Base-by-base conservation (phyloP, 768 basidiomycete species). In the Lactarius hengduanensis region DNA sequence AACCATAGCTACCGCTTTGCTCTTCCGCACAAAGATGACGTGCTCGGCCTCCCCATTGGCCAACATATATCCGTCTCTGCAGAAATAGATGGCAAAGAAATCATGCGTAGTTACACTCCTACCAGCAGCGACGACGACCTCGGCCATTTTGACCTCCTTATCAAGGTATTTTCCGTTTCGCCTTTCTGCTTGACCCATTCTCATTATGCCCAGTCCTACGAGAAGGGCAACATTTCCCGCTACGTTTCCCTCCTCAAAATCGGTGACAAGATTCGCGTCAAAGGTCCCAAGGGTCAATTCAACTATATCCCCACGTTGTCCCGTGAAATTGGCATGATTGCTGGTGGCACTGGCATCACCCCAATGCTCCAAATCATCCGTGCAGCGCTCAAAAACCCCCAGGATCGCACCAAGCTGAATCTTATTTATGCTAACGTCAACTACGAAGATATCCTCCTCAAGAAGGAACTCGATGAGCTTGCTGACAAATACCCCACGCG, bases 341-440 rank as follows among this genome's bases (percentile, higher is more conserved):
- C 96, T 18, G 97, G 97, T 57, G 97, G 97, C 43, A 98, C 97
- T 2, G 97, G 97, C 63, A 96, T 99, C 77, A 96, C 97, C 0
- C 97, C 97, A 73, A 98, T 98, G 96, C 88, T 97, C 72, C 96
- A 99, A 76, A 92, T 99, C 81, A 90, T 98, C 78, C 90, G 91
- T 68, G 92, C 96, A n/a, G 86, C 89, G 15, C 84, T 98, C 75
- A 89, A 91, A 77, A 94, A 95, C 77, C 87, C 92, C n/a, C 75
- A 79, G 54, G 97, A 99, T 83, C 80, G 74, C 68, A 98, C 96
- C 47, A 85, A 82, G 71, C 77, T 98, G 73, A 85, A 83, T 70
- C 86, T 99, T 74, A 92, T 99, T 75, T 98, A 98, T 78, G 97
- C 97, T 71, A 99, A 99, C 78, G 95, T 98, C 69, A 90, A 89